These are phyloP conservation scores for Protomyces gravidus DNA, from an alignment of 1,139 yeast species.

Conservation along the genomic window DNA sequence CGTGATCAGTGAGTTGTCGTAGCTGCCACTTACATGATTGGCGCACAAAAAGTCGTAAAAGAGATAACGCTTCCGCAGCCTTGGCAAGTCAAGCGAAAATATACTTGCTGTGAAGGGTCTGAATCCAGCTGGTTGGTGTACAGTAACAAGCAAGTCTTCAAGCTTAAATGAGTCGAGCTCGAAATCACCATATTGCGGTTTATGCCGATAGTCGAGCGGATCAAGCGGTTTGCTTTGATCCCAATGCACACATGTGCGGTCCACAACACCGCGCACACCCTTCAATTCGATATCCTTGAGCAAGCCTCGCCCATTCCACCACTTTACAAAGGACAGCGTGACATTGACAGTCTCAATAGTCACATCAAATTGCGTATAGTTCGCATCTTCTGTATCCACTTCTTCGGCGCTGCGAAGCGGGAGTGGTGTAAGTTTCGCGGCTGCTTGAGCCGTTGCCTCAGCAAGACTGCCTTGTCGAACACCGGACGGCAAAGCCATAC, in stretches of 20 bases:
- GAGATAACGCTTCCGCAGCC: conserved; percentile 85
- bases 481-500: conserved; percentile 54
- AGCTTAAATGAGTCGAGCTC: conserved; percentile 76
- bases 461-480: conserved; percentile 44
- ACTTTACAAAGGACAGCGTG: conserved; percentile 72
- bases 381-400: conserved; percentile 68
- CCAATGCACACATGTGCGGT: conserved; percentile 83
- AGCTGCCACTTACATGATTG: conserved; percentile 79
- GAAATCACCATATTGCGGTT: conserved; percentile 81
- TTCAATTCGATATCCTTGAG: conserved; percentile 73
- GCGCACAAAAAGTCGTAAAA: conserved; percentile 83
- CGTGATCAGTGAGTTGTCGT: conserved; percentile 88
- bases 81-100: conserved; percentile 74
- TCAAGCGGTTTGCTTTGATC: conserved; percentile 55
- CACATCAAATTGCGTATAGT: conserved; percentile 89
- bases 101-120: conserved; percentile 82
- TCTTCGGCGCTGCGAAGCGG: conserved; percentile 36
- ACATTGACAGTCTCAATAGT: conserved; percentile 82
- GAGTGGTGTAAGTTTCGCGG: conserved; percentile 34
- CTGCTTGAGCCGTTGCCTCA: conserved; percentile 52
- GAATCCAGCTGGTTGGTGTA: conserved; percentile 74
- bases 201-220: conserved; percentile 72
- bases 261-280: conserved; percentile 88
- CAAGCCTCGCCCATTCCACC: conserved; percentile 88
- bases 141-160: conserved; percentile 77